These are phyloP conservation scores for Epichloe typhina DNA, from an alignment of 2,329 filamentous ascomycete species.

Conservation along the genomic window DNA sequence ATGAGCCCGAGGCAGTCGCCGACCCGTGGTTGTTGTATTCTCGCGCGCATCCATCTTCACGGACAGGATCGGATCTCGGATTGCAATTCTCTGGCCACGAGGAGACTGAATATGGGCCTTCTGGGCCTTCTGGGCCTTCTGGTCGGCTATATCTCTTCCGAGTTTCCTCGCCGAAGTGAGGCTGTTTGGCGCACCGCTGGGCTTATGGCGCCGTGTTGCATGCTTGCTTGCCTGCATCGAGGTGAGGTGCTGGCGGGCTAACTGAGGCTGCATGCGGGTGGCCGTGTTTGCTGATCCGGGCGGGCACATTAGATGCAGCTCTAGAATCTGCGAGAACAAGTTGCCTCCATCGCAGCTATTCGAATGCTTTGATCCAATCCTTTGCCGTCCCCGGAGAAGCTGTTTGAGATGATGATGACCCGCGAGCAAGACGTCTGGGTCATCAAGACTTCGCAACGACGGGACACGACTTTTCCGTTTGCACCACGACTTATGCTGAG, in stretches of 20 bases:
- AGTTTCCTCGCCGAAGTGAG: no score
- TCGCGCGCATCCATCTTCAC: no score
- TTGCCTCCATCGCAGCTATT: constrained; percentile 12
- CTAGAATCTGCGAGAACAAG: background rate
- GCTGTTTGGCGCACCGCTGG: no score
- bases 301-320: no score
- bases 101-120: no score
- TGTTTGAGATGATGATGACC: constrained; percentile 27
- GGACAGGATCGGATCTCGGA: no score
- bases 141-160: no score
- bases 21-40: no score
- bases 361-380: constrained; percentile 29
- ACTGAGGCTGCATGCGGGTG: background rate
- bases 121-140: no score
- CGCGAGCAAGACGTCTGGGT: constrained; percentile 23
- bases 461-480: constrained; percentile 22
- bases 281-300: background rate
- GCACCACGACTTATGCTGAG: constrained; percentile 23
- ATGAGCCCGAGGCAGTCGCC: no score
- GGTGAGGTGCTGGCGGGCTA: background rate
- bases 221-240: background rate
- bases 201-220: background rate
- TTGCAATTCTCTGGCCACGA: no score
- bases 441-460: constrained; percentile 23
- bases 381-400: constrained; percentile 29